Percentiles rank a stretch among this genome's conserved stretches.
Evolutionary conservation across 164 flowering plant genomes (phyloP).

Genomic region (Akebia trifoliata): DNA sequence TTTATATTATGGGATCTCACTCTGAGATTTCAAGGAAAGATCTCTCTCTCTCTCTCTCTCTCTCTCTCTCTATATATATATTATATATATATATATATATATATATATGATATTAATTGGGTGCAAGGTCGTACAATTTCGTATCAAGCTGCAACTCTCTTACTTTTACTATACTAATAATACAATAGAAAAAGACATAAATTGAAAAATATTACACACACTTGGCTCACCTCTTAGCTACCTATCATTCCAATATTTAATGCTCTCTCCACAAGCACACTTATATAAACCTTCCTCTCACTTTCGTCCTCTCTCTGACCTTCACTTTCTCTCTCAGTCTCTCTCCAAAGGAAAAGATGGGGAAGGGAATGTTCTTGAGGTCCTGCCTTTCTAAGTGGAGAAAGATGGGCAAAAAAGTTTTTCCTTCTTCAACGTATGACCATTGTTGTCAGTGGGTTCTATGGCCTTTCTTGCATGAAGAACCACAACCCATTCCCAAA

Average conservation of each 20-base stretch:
- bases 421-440: constrained; percentile 34
- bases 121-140: constrained; percentile 50
- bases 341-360: constrained; percentile 10
- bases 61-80: too few relatives aligned
- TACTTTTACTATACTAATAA: constrained; percentile 1
- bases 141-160: constrained; percentile 27
- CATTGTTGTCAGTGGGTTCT: constrained; percentile 30
- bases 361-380: constrained; percentile 36
- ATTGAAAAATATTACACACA: constrained; percentile 3
- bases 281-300: constrained; percentile 31
- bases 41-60: too few relatives aligned
- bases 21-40: too few relatives aligned
- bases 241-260: constrained; percentile 32
- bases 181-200: constrained; percentile 3
- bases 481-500: constrained; percentile 44
- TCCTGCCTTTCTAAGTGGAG: constrained; percentile 46
- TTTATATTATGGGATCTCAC: too few relatives aligned
- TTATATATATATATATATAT: too few relatives aligned
- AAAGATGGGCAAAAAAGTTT: constrained; percentile 35
- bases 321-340: background rate
- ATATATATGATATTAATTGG: too few relatives aligned
- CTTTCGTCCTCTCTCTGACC: constrained; percentile 10
- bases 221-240: constrained; percentile 27
- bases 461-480: constrained; percentile 39
- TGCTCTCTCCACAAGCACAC: constrained; percentile 17